These are phyloP conservation scores for Fusarium coicis DNA, from an alignment of 2,329 filamentous ascomycete genomes.

Conservation along the genomic window DNA sequence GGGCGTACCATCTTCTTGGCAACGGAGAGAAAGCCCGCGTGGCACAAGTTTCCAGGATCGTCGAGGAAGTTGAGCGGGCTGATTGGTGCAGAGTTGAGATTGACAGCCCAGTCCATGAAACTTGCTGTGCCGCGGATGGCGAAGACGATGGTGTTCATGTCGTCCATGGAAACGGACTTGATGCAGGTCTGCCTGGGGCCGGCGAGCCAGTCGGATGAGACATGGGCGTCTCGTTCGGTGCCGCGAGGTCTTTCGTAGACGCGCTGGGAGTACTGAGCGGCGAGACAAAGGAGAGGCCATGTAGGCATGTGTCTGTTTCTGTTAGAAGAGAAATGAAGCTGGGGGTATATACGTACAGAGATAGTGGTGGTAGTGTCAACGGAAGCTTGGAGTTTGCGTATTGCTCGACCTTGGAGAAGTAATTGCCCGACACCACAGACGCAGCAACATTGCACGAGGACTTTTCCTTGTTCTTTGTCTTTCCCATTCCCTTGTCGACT, in stretches of 20 bases:
- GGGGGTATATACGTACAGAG: slow-evolving; percentile 62
- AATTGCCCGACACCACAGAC: slow-evolving; percentile 58
- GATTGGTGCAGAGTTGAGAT: slow-evolving; percentile 75
- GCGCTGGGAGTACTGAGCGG: slow-evolving; percentile 79
- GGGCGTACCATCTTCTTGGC: slow-evolving; percentile 79
- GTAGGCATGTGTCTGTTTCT: slow-evolving; percentile 72
- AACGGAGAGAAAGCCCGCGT: slow-evolving; percentile 81
- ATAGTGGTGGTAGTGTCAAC: slow-evolving; percentile 72
- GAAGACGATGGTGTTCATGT: slow-evolving; percentile 82
- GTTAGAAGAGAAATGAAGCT: background rate
- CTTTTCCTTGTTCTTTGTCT: slow-evolving; percentile 32
- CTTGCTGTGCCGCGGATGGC: slow-evolving; percentile 84
- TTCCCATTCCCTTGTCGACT: slow-evolving; percentile 23
- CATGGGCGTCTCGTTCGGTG: slow-evolving; percentile 73
- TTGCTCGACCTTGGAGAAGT: slow-evolving; percentile 80
- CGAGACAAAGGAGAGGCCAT: slow-evolving; percentile 81
- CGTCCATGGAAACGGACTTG: slow-evolving; percentile 81
- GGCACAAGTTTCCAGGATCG: slow-evolving; percentile 80
- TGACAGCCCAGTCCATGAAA: slow-evolving; percentile 88
- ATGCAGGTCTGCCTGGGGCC: slow-evolving; percentile 90
- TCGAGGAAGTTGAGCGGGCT: slow-evolving; percentile 78
- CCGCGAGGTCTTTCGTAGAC: slow-evolving; percentile 76
- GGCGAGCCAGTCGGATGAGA: slow-evolving; percentile 75
- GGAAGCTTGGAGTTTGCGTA: slow-evolving; percentile 84
- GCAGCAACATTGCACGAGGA: slow-evolving; percentile 29